Base-by-base conservation (phyloP, 306 rosid genomes). In the Gleditsia sinensis region DNA sequence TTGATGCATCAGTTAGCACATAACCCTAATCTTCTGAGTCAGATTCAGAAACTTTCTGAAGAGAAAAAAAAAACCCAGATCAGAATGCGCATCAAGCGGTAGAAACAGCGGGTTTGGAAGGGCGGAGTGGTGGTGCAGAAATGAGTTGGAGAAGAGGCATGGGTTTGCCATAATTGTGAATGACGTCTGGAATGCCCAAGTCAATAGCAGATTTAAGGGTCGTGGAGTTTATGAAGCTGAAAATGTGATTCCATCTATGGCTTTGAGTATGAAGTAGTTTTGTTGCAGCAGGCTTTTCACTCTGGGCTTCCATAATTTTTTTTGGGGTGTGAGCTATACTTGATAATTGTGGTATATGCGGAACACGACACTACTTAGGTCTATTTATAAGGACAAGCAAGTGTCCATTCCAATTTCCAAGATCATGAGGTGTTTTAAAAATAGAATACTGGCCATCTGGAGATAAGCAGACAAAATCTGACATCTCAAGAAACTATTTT, bases 161-260 rank as follows among this genome's bases (percentile, higher is more conserved):
- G 36, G 89, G 84, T 66, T 81, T 51, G 68, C 85, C 90, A 66
- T 86, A 76, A 21, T 46, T 76, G 76, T 81, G 69, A 67, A 78
- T 78, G 37, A 75, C 16, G 19, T 78, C 74, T 40, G 49, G 58
- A 2, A 75, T 67, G 67, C 39, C 2, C 2, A 75, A 67, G 8
- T 75, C 73, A 36, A 75, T 19, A 8, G 73, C 73, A 12, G 56
- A 64, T 53, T 64, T 75, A 4, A 75, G 73, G 56, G 79, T 64
- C 79, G 64, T 51, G 3, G 72, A 39, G 6, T 53, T 75, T 4
- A 80, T 83, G 46, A 19, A 71, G 17, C 32, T 78, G 1, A 83
- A 28, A 0, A 6, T 19, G 21, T 75, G 80, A 14, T 75, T 39
- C 57, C 11, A 50, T 7, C 69, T 4, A 17, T 54, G 78, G 60